These are phyloP conservation scores for Amanita exitialis DNA, from an alignment of 768 basidiomycete species.

Conservation along the genomic window DNA sequence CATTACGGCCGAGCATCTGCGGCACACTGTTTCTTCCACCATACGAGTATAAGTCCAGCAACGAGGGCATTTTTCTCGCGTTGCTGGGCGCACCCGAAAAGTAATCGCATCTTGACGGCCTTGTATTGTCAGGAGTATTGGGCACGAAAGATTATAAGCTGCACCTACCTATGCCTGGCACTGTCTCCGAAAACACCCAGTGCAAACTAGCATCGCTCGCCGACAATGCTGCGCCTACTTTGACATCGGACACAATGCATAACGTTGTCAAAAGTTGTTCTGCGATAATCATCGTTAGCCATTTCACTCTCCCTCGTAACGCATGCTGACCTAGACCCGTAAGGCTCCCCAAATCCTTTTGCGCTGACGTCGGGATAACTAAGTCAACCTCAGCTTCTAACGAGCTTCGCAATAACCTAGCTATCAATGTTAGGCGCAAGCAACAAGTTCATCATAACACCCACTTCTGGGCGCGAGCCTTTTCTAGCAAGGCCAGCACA, in stretches of 20 bases:
- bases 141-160: neutral
- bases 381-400: slow-evolving; percentile 70
- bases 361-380: slow-evolving; percentile 30
- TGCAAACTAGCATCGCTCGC: slow-evolving; percentile 25
- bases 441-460: neutral
- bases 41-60: slow-evolving; percentile 77
- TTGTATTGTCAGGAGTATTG: neutral
- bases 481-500: slow-evolving; percentile 63
- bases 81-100: slow-evolving; percentile 55
- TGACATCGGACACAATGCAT: slow-evolving; percentile 73
- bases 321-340: slow-evolving; percentile 26
- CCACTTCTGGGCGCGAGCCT: slow-evolving; percentile 71
- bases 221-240: slow-evolving; percentile 35
- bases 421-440: neutral
- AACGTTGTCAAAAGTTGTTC: slow-evolving; percentile 59
- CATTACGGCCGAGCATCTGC: slow-evolving; percentile 40
- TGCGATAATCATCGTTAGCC: slow-evolving; percentile 16
- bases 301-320: neutral
- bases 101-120: slow-evolving; percentile 24
- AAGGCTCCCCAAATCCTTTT: slow-evolving; percentile 25
- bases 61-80: slow-evolving; percentile 68
- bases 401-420: slow-evolving; percentile 63
- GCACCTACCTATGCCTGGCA: slow-evolving; percentile 36
- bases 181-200: slow-evolving; percentile 40
- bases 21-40: slow-evolving; percentile 45